phyloP scores from a whole-genome alignment of 2,329 filamentous ascomycete species.

The Cytospora schulzeri region DNA sequence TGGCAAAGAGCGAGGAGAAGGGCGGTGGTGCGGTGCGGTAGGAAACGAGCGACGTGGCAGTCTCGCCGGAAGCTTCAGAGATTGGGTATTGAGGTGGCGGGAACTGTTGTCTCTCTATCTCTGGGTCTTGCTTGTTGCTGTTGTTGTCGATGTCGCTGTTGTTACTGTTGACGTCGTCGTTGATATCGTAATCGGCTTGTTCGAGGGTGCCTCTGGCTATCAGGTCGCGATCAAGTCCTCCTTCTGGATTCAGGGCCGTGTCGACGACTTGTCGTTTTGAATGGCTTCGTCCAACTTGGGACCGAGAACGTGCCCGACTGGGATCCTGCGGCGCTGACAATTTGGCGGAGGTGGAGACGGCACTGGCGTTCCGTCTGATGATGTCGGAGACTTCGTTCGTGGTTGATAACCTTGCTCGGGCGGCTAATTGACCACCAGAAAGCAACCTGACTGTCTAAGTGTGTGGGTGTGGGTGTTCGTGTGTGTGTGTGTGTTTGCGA shows the following conservation, averaged over 20 bases:
- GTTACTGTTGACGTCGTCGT: conserved; percentile 31
- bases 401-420: conserved; percentile 7
- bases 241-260: conserved; percentile 35
- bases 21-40: conserved; percentile 54
- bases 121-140: conserved; percentile 13
- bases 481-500: background rate
- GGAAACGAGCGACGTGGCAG: conserved; percentile 34
- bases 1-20: conserved; percentile 62
- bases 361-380: conserved; percentile 25
- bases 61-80: conserved; percentile 55
- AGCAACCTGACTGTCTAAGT: background rate
- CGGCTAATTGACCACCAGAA: conserved; percentile 14
- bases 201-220: conserved; percentile 31
- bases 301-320: conserved; percentile 48
- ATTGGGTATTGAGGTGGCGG: conserved; percentile 63
- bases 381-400: conserved; percentile 10
- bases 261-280: conserved; percentile 35
- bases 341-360: conserved; percentile 43
- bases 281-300: conserved; percentile 39
- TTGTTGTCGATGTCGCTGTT: conserved; percentile 31
- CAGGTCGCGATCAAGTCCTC: conserved; percentile 26
- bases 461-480: background rate
- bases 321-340: conserved; percentile 50
- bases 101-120: conserved; percentile 39
- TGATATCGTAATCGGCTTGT: conserved; percentile 28